Percentiles rank a stretch among this genome's conserved stretches.
Evolutionary conservation across 1,284 basidiomycete species (phyloP).

Genomic region (Earliella scabrosa): DNA sequence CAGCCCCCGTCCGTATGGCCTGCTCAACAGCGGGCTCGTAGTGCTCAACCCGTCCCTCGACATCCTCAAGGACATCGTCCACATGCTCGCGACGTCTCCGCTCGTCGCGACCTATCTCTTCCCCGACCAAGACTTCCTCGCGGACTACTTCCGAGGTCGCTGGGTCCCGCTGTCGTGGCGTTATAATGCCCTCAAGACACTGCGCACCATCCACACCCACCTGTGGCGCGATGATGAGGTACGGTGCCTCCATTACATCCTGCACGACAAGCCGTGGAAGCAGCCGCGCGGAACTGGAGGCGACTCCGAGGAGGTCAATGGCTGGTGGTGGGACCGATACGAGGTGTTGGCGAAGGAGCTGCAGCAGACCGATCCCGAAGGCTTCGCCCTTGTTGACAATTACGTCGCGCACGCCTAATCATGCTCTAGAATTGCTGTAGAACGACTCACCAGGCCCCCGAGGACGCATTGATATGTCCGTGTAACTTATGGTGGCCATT

Average conservation of each 20-base stretch:
- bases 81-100: slow-evolving; percentile 72
- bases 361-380: slow-evolving; percentile 47
- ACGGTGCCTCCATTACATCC: slow-evolving; percentile 76
- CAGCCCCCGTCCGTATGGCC: slow-evolving; percentile 74
- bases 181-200: slow-evolving; percentile 87
- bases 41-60: slow-evolving; percentile 79
- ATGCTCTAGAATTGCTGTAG: too few relatives aligned
- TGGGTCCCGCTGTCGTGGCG: slow-evolving; percentile 80
- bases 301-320: slow-evolving; percentile 54
- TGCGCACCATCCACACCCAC: slow-evolving; percentile 67
- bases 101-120: slow-evolving; percentile 77
- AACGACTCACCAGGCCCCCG: too few relatives aligned
- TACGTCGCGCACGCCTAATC: slow-evolving; percentile 43
- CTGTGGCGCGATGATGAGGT: slow-evolving; percentile 84
- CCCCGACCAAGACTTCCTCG: slow-evolving; percentile 92
- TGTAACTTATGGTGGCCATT: too few relatives aligned
- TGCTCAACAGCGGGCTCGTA: slow-evolving; percentile 90
- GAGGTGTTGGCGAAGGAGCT: slow-evolving; percentile 55
- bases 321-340: slow-evolving; percentile 82
- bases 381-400: slow-evolving; percentile 55
- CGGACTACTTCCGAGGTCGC: slow-evolving; percentile 77
- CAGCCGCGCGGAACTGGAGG: slow-evolving; percentile 40
- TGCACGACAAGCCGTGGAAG: slow-evolving; percentile 80
- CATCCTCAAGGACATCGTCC: slow-evolving; percentile 54
- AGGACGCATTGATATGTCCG: too few relatives aligned